A percentile compares a stretch with the other conserved stretches of the same genome.
These are phyloP conservation scores for Arthrobotrys entomopaga DNA, from an alignment of 2,329 filamentous ascomycete genomes.

Conservation along the genomic window DNA sequence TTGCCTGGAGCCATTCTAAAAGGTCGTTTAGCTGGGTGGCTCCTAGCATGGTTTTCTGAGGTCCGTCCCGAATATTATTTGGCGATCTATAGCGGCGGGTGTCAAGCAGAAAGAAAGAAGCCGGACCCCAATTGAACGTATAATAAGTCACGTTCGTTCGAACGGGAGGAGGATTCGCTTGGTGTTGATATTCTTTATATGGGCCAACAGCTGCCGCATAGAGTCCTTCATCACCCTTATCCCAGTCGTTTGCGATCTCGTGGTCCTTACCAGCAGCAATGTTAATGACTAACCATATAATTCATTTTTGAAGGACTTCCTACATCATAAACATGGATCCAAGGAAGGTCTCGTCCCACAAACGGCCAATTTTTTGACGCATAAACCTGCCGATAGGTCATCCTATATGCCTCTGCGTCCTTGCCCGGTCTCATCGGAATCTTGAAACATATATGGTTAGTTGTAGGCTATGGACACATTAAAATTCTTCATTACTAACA, in stretches of 20 bases:
- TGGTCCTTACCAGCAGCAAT: constrained; percentile 70
- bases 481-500: neutral
- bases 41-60: constrained; percentile 88
- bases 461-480: neutral
- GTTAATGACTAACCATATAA: neutral
- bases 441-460: constrained; percentile 7
- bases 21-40: constrained; percentile 80
- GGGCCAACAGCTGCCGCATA: constrained; percentile 83
- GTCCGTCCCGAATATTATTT: constrained; percentile 69
- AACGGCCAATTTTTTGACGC: constrained; percentile 89
- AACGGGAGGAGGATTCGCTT: constrained; percentile 80
- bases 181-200: constrained; percentile 85
- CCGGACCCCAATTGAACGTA: constrained; percentile 87
- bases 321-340: constrained; percentile 90
- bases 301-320: neutral
- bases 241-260: constrained; percentile 95
- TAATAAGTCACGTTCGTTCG: constrained; percentile 80
- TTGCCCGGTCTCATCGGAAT: constrained; percentile 45
- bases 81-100: constrained; percentile 79
- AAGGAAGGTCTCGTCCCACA: constrained; percentile 82
- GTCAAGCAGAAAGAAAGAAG: constrained; percentile 93
- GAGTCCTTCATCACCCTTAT: constrained; percentile 79
- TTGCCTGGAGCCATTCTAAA: constrained; percentile 78
- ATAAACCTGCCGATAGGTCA: constrained; percentile 86
- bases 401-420: constrained; percentile 45